phyloP scores from a whole-genome alignment of 2,329 filamentous ascomycete species.

The Leptographium wingfieldii region DNA sequence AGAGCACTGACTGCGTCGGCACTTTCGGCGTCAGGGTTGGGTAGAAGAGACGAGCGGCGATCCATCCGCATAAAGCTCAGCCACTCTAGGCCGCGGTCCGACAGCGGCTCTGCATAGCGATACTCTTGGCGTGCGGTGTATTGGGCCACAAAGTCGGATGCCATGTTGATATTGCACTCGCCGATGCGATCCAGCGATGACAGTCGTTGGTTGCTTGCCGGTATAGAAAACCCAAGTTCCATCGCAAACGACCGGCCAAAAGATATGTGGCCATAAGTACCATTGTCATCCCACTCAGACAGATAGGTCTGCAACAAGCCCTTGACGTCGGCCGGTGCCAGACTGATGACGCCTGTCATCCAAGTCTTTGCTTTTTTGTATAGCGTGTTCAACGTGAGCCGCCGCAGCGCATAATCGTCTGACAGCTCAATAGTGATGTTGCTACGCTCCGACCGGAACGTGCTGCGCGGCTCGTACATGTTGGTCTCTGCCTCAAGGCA shows the following conservation, averaged over 20 bases:
- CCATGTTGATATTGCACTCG: constrained; percentile 70
- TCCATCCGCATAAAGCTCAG: constrained; percentile 44
- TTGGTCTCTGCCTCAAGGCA: constrained; percentile 92
- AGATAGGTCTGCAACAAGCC: constrained; percentile 91
- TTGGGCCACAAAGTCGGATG: constrained; percentile 91
- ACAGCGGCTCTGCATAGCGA: constrained; percentile 66
- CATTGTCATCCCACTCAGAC: constrained; percentile 87
- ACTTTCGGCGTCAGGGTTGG: constrained; percentile 39
- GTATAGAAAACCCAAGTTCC: constrained; percentile 81
- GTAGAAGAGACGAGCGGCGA: constrained; percentile 37
- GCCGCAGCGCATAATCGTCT: constrained; percentile 77
- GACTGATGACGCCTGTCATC: constrained; percentile 67
- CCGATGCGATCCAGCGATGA: constrained; percentile 67
- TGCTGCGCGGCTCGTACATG: constrained; percentile 76
- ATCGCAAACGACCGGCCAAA: constrained; percentile 88
- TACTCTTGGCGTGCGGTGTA: constrained; percentile 97
- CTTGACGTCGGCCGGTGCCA: constrained; percentile 88
- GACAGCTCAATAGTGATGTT: constrained; percentile 81
- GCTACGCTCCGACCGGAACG: constrained; percentile 64
- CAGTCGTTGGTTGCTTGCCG: constrained; percentile 73
- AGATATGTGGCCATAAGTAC: constrained; percentile 80
- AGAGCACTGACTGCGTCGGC: constrained; percentile 53
- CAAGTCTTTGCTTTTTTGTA: constrained; percentile 66
- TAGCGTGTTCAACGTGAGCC: constrained; percentile 64
- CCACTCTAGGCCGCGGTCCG: constrained; percentile 55